A percentile compares a stretch with the other conserved stretches of the same genome.
These are phyloP conservation scores for Cordyceps javanica DNA, from an alignment of 2,329 filamentous ascomycete species.

Conservation along the genomic window DNA sequence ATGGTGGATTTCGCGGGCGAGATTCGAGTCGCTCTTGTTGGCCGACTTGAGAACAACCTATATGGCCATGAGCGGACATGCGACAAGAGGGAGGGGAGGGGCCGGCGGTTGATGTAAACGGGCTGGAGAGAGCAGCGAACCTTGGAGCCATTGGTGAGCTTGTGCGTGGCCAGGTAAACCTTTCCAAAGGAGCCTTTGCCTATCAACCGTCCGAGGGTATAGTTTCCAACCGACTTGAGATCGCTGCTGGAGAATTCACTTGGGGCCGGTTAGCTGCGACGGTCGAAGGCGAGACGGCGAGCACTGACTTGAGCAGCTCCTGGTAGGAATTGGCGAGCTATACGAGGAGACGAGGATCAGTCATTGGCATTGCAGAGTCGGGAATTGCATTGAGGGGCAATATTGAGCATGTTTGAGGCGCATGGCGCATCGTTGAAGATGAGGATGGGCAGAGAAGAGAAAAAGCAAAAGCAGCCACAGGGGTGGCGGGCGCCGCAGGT, in stretches of 20 bases:
- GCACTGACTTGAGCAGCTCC: constrained; percentile 81
- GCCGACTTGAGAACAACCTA: constrained; percentile 98
- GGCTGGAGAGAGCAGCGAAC: constrained; percentile 40
- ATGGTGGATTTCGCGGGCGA: constrained; percentile 96
- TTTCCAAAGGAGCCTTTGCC: constrained; percentile 98
- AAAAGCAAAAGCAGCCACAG: constrained; percentile 1
- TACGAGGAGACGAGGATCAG: not conserved
- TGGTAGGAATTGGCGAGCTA: constrained; percentile 96
- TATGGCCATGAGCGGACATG: not conserved
- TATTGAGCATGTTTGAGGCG: not conserved
- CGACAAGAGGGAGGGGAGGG: not conserved
- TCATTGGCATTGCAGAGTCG: not conserved
- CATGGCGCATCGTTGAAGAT: not conserved
- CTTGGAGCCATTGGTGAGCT: constrained; percentile 98
- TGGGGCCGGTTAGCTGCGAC: constrained; percentile 15
- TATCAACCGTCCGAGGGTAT: constrained; percentile 83
- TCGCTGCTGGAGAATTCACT: constrained; percentile 94
- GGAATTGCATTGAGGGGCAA: not conserved
- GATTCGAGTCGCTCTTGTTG: constrained; percentile 90
- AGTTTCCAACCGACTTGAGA: constrained; percentile 89
- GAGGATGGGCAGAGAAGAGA: not conserved
- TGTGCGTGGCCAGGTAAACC: constrained; percentile 92
- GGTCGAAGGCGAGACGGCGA: not conserved
- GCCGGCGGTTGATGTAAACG: no score
- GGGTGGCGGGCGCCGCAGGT: not conserved